Percentiles rank a stretch among this genome's conserved stretches.
phyloP scores from a whole-genome alignment of 176 grass and related monocot species.

The maize (Zea mays) region Zm-B73-REFERENCE-NAM-5.0 NC_050101.1:21318501-21319000 shows the following conservation, averaged over 20 bases:
- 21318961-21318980: too few relatives aligned
- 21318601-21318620: conserved; percentile 74
- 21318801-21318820: too few relatives aligned
- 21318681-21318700: conserved; percentile 38
- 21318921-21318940: too few relatives aligned
- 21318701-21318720: conserved; percentile 61
- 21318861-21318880: too few relatives aligned
- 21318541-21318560: conserved; percentile 78
- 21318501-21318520: conserved; percentile 29
- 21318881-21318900: too few relatives aligned
- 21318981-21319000: too few relatives aligned
- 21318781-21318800: too few relatives aligned
- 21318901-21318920: too few relatives aligned
- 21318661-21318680: conserved; percentile 47
- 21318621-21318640: conserved; percentile 87
- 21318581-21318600: conserved; percentile 58
- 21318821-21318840: too few relatives aligned
- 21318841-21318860: too few relatives aligned
- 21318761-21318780: too few relatives aligned
- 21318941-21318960: too few relatives aligned
- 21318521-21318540: conserved; percentile 63
- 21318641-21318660: conserved; percentile 72
- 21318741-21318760: conserved; percentile 60
- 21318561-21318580: conserved; percentile 65
- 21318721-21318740: conserved; percentile 70